Evolutionary conservation across 768 basidiomycete genomes (phyloP).

Genomic region (Psilocybe subaeruginosa): DNA sequence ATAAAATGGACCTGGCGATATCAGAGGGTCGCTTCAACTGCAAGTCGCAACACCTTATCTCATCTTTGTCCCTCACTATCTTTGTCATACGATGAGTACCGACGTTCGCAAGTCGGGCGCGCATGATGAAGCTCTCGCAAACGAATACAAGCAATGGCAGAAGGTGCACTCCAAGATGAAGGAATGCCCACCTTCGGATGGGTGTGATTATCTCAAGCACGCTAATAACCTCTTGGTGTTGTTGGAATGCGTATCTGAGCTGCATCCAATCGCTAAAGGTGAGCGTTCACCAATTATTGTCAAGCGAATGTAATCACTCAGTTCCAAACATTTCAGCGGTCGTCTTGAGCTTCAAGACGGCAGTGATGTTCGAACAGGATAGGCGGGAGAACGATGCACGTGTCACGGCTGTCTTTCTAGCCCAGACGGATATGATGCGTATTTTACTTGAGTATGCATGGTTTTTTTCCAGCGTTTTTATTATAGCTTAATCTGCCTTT

Average conservation of each 20-base stretch:
- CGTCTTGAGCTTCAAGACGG: constrained; percentile 18
- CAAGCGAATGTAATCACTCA: background rate
- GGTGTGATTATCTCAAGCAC: constrained; percentile 17
- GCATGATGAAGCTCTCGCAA: background rate
- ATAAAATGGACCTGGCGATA: background rate
- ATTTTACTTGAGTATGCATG: constrained; percentile 18
- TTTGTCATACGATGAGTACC: background rate
- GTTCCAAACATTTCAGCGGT: constrained; percentile 3
- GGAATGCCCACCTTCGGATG: constrained; percentile 12
- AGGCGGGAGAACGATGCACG: constrained; percentile 21
- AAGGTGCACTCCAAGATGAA: constrained; percentile 14
- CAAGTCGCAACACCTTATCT: background rate
- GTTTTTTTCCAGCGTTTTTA: background rate
- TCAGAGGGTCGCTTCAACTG: background rate
- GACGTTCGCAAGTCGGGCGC: background rate
- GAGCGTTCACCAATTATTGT: background rate
- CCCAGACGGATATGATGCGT: constrained; percentile 24
- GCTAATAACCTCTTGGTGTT: constrained; percentile 20
- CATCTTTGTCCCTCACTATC: background rate
- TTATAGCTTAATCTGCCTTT: background rate
- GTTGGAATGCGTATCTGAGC: constrained; percentile 17
- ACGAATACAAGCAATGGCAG: constrained; percentile 17
- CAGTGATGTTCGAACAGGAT: constrained; percentile 20
- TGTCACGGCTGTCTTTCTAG: constrained; percentile 15
- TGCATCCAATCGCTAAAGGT: constrained; percentile 23